Evolutionary conservation across 805 yeast species (phyloP).

Genomic region (Teunomyces gatunensis): DNA sequence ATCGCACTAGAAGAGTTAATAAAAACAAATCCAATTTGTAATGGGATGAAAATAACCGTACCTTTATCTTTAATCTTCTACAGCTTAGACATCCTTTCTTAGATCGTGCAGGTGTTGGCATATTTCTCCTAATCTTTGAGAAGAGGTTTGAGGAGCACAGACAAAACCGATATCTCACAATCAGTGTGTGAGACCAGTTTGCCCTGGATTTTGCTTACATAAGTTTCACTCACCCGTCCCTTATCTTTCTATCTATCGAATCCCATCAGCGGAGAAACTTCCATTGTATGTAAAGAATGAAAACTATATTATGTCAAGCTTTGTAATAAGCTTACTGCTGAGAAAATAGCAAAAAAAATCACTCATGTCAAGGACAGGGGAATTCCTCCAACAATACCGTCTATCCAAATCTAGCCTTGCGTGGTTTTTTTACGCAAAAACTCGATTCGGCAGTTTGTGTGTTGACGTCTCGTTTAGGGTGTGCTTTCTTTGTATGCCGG

Average conservation of each 20-base stretch:
- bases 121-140: not conserved
- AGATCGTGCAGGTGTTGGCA: conserved; percentile 10
- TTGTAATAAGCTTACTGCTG: no score
- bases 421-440: not conserved
- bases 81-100: conserved; percentile 32
- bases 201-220: not conserved
- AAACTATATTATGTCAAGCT: no score
- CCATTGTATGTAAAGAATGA: no score
- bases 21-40: not conserved
- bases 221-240: not conserved
- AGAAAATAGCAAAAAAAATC: no score
- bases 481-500: not conserved
- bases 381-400: not conserved
- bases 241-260: no score
- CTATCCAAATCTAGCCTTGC: not conserved
- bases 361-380: no score
- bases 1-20: conserved; percentile 27
- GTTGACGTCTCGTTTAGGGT: not conserved
- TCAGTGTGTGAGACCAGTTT: not conserved
- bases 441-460: not conserved
- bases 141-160: not conserved
- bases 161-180: not conserved
- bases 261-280: no score
- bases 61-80: conserved; percentile 29
- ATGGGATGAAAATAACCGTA: conserved; percentile 14